Percentiles rank a stretch among this genome's conserved stretches.
Evolutionary conservation across 345 rosid species (phyloP).

Genomic region (Euphorbia tirucalli): DNA sequence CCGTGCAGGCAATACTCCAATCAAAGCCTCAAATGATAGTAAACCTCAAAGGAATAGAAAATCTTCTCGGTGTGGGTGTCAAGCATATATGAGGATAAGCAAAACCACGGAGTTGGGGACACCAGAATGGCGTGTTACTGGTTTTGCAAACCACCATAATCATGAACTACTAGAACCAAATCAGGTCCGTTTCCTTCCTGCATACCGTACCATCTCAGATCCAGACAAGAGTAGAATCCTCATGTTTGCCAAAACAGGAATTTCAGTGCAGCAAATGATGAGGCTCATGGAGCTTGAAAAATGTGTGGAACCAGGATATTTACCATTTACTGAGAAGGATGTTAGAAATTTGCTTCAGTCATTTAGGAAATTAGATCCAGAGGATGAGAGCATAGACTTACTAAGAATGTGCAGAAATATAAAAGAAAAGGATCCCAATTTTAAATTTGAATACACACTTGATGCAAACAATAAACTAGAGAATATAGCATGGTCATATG

Average conservation of each 20-base stretch:
- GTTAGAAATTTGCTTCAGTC: constrained; percentile 96
- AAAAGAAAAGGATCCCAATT: constrained; percentile 88
- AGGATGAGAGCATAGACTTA: constrained; percentile 85
- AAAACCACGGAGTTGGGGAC: constrained; percentile 68
- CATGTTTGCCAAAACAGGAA: constrained; percentile 97
- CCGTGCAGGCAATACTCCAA: constrained; percentile 96
- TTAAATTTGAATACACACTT: constrained; percentile 71
- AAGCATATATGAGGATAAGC: constrained; percentile 82
- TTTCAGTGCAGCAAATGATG: constrained; percentile 98
- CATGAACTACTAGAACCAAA: constrained; percentile 86
- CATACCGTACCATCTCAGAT: constrained; percentile 86
- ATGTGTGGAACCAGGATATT: constrained; percentile 91
- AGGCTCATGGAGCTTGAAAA: constrained; percentile 97
- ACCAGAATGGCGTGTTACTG: constrained; percentile 92
- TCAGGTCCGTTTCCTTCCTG: constrained; percentile 97
- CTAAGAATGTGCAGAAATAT: constrained; percentile 85
- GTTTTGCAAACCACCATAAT: constrained; percentile 84
- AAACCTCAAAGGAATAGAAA: constrained; percentile 90
- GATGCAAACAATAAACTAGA: constrained; percentile 68
- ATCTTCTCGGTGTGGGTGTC: constrained; percentile 95
- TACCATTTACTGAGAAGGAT: constrained; percentile 95
- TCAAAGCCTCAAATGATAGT: constrained; percentile 55
- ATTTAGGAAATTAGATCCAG: constrained; percentile 73
- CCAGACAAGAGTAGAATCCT: constrained; percentile 84
- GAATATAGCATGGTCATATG: constrained; percentile 91